Percentiles rank a stretch among this genome's conserved stretches.
These are phyloP conservation scores for Dendryphion nanum DNA, from an alignment of 2,329 filamentous ascomycete species.

Conservation along the genomic window DNA sequence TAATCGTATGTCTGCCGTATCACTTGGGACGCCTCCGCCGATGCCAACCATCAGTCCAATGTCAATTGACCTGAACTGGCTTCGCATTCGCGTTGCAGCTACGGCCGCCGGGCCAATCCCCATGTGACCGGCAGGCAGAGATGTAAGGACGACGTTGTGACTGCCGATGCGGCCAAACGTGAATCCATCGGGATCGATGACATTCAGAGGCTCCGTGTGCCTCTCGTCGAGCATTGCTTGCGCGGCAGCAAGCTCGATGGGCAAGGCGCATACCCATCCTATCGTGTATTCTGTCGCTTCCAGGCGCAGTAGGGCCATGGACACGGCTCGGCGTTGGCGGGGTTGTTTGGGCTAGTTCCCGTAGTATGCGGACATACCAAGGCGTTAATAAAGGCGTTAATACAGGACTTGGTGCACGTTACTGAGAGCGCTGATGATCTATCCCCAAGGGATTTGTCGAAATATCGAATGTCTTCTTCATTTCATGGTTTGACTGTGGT, in stretches of 20 bases:
- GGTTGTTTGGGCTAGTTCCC: too few species aligned
- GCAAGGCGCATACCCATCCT: constrained; percentile 5
- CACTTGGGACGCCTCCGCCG: constrained; percentile 20
- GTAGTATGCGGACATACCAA: too few species aligned
- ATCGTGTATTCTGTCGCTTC: constrained; percentile 5
- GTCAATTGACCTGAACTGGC: constrained; percentile 27
- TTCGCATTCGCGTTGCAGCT: constrained; percentile 21
- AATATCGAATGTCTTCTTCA: too few species aligned
- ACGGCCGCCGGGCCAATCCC: constrained; percentile 25
- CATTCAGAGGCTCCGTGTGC: constrained; percentile 1
- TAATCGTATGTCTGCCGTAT: constrained; percentile 1
- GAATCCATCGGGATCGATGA: constrained; percentile 2
- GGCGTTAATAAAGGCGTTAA: too few species aligned
- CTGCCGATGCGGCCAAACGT: constrained; percentile 1
- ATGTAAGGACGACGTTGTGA: constrained; percentile 6
- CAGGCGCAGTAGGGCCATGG: too few species aligned
- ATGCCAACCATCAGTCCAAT: constrained; percentile 44
- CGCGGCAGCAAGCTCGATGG: constrained; percentile 2
- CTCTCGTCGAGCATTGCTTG: constrained; percentile 2
- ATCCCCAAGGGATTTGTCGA: too few species aligned
- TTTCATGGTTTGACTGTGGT: too few species aligned
- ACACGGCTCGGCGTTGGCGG: too few species aligned
- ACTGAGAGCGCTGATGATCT: too few species aligned
- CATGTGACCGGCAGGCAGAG: not conserved
- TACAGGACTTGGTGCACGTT: too few species aligned